phyloP scores from a whole-genome alignment of 2,329 filamentous ascomycete species.

The Herpotrichia juniperi region DNA sequence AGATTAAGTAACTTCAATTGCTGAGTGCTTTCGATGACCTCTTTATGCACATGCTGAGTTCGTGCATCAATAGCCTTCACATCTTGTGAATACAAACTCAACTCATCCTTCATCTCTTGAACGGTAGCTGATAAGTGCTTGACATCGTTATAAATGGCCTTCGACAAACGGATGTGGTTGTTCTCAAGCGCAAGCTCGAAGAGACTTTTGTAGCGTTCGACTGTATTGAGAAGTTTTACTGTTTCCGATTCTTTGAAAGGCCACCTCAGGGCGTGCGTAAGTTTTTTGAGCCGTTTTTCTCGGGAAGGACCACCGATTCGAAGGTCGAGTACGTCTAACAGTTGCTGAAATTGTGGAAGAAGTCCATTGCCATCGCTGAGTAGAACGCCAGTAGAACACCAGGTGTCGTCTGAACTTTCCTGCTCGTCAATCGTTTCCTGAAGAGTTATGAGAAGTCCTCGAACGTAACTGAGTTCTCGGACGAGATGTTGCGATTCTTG shows the following conservation, averaged over 20 bases:
- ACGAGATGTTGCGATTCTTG: constrained; percentile 3
- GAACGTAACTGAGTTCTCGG: constrained; percentile 5
- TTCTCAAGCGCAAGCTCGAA: constrained; percentile 5
- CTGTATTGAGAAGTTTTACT: constrained; percentile 2
- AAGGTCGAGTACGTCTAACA: constrained; percentile 1
- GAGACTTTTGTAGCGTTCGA: constrained; percentile 4
- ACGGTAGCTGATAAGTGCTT: neutral
- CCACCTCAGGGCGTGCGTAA: constrained; percentile 1
- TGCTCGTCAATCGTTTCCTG: constrained; percentile 6
- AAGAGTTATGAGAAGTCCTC: constrained; percentile 5
- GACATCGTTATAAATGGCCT: constrained; percentile 1
- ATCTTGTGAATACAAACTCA: neutral
- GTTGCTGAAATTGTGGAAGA: constrained; percentile 5
- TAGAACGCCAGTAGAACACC: neutral
- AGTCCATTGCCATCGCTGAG: neutral
- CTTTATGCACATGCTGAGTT: neutral
- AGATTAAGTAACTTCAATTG: neutral
- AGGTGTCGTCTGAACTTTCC: neutral
- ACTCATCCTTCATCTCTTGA: neutral
- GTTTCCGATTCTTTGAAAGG: constrained; percentile 5
- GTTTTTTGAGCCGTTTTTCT: neutral
- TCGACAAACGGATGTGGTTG: constrained; percentile 8
- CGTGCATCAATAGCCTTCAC: neutral
- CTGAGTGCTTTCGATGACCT: neutral
- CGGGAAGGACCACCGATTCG: neutral